A percentile compares a stretch with the other conserved stretches of the same genome.
Evolutionary conservation across 805 yeast species (phyloP).

Genomic region (Candida gorgasii): DNA sequence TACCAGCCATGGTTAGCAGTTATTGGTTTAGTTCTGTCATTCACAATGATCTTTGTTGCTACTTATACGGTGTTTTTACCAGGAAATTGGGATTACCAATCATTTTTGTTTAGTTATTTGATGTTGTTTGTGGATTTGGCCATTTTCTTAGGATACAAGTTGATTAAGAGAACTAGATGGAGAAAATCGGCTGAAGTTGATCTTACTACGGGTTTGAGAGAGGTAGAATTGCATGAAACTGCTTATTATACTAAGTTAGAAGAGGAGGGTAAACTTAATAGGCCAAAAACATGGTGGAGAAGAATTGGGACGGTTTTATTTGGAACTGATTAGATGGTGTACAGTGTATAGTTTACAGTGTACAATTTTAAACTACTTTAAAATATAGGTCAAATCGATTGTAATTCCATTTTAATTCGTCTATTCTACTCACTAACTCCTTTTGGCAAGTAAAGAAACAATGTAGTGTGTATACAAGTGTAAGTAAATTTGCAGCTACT

Average conservation of each 20-base stretch:
- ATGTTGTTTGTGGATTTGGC: conserved; percentile 42
- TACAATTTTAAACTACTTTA: no score
- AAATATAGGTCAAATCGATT: no score
- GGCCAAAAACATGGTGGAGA: conserved; percentile 1
- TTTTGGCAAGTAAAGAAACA: no score
- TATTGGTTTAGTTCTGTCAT: conserved; percentile 28
- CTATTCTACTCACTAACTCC: no score
- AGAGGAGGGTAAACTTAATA: conserved; percentile 11
- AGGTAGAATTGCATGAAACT: conserved; percentile 41
- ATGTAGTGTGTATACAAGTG: no score
- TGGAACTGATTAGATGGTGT: conserved; percentile 5
- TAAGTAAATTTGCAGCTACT: no score
- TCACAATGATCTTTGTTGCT: conserved; percentile 33
- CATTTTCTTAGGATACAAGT: conserved; percentile 35
- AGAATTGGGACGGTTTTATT: conserved; percentile 2
- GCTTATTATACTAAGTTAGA: conserved; percentile 34
- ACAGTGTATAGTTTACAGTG: no score
- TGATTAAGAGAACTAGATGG: conserved; percentile 39
- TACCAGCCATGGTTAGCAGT: conserved; percentile 38
- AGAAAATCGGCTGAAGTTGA: conserved; percentile 34
- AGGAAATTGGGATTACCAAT: conserved; percentile 36
- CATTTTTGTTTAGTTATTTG: conserved; percentile 45
- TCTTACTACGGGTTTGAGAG: conserved; percentile 37
- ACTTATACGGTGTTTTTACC: conserved; percentile 44
- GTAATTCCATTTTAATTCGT: no score